phyloP scores from a whole-genome alignment of 2,329 filamentous ascomycete species.

The Colletotrichum sp. region DNA sequence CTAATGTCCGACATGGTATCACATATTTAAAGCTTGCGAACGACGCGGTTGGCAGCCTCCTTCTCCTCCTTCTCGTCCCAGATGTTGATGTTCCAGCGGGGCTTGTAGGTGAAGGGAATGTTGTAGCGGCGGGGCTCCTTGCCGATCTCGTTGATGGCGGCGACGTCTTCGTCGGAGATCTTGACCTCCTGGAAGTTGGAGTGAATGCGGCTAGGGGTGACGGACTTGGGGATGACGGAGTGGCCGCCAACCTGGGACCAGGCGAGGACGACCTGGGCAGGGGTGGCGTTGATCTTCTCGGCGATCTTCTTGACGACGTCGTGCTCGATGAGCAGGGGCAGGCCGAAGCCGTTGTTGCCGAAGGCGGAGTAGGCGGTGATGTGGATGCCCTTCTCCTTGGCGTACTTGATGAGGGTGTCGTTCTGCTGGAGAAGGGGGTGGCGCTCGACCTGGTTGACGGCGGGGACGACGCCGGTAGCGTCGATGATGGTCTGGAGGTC shows the following conservation, averaged over 20 bases:
- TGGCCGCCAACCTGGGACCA: conserved; percentile 66
- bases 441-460: conserved; percentile 73
- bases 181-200: conserved; percentile 74
- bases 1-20: conserved; percentile 8
- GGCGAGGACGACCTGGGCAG: conserved; percentile 57
- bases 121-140: conserved; percentile 52
- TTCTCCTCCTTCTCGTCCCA: conserved; percentile 60
- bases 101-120: conserved; percentile 47
- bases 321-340: conserved; percentile 63
- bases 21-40: conserved; percentile 32
- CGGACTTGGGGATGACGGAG: conserved; percentile 78
- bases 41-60: conserved; percentile 51
- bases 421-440: conserved; percentile 67
- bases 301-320: conserved; percentile 61
- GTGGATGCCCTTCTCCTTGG: conserved; percentile 67
- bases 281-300: conserved; percentile 46
- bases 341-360: conserved; percentile 48
- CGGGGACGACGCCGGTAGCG: conserved; percentile 61
- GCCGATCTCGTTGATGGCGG: conserved; percentile 66
- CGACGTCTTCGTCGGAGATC: conserved; percentile 62
- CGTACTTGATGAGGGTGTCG: conserved; percentile 64
- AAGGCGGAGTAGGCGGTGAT: conserved; percentile 68
- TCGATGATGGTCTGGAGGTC: conserved; percentile 55
- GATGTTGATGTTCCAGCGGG: conserved; percentile 59
- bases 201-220: conserved; percentile 70